Conservation (phyloP, 2,329 filamentous ascomycete species). For the Arthroderma uncinatum region DNA sequence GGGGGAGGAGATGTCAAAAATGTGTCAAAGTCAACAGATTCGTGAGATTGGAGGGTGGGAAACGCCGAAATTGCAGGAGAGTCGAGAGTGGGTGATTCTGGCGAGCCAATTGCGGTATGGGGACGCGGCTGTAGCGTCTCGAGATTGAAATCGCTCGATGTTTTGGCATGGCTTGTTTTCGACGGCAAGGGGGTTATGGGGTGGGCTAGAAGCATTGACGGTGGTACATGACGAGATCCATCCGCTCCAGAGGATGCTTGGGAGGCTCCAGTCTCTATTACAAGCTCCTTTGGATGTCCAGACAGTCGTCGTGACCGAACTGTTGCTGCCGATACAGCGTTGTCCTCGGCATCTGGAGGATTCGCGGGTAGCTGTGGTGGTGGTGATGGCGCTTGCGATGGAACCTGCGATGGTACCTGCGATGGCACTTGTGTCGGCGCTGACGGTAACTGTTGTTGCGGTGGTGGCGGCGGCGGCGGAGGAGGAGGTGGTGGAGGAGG, state of each 20-base stretch:
- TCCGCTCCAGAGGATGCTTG: conserved; percentile 15
- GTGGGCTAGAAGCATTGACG: conserved; percentile 18
- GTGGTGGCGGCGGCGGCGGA: conserved; percentile 13
- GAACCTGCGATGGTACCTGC: too few species aligned
- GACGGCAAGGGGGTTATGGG: conserved; percentile 21
- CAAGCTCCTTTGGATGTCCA: conserved; percentile 67
- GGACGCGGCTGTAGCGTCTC: neutral
- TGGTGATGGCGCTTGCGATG: conserved; percentile 3
- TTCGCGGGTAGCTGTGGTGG: conserved; percentile 15
- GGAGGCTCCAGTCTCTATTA: conserved; percentile 62
- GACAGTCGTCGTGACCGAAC: conserved; percentile 71
- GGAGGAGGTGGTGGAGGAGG: conserved; percentile 13
- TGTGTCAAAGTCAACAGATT: conserved; percentile 26
- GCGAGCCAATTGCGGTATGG: conserved; percentile 20
- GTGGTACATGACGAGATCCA: conserved; percentile 21
- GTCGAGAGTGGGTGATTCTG: conserved; percentile 29
- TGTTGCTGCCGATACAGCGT: conserved; percentile 35
- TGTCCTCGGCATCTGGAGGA: conserved; percentile 19
- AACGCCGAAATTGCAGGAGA: conserved; percentile 33
- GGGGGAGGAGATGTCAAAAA: conserved; percentile 22
- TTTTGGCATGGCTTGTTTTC: conserved; percentile 9
- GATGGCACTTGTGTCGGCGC: conserved; percentile 17
- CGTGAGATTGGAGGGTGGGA: conserved; percentile 35
- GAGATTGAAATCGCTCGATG: neutral
- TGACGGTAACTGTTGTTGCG: conserved; percentile 13